Conservation (phyloP, 305 asterid species). For the Plantago lanceolata region DNA sequence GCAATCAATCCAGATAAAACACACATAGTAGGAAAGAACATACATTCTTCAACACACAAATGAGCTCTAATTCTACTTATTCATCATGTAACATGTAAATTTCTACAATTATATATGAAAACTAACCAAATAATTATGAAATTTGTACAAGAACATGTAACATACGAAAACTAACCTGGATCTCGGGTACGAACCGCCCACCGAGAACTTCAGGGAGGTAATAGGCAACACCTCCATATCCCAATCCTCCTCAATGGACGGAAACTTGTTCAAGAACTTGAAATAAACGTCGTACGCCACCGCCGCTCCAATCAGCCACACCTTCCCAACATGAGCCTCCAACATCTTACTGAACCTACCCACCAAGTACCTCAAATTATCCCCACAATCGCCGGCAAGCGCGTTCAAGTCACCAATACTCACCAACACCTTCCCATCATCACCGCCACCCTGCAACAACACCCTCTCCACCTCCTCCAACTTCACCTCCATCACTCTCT, state of each 20-base stretch:
- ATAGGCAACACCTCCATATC: conserved; percentile 67
- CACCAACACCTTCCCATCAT: conserved; percentile 44
- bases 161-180: conserved; percentile 52
- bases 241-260: conserved; percentile 71
- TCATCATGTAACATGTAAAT: too few relatives aligned
- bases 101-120: too few relatives aligned
- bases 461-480: conserved; percentile 44
- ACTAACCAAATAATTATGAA: conserved; percentile 2
- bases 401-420: conserved; percentile 57
- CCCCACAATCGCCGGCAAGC: conserved; percentile 33
- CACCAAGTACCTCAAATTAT: conserved; percentile 46
- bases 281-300: conserved; percentile 52
- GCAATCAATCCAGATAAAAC: too few relatives aligned
- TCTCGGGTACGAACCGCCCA: conserved; percentile 62
- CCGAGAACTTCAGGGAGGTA: conserved; percentile 41
- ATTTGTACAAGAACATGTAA: conserved; percentile 1
- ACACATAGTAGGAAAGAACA: too few relatives aligned
- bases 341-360: conserved; percentile 37
- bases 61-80: too few relatives aligned
- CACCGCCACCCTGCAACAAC: conserved; percentile 31
- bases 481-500: conserved; percentile 41
- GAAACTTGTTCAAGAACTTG: conserved; percentile 57
- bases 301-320: conserved; percentile 71
- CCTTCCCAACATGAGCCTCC: conserved; percentile 34
- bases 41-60: too few relatives aligned